Base-by-base conservation (phyloP, 1,139 yeast genomes). In the Taiozyma sp. region DNA sequence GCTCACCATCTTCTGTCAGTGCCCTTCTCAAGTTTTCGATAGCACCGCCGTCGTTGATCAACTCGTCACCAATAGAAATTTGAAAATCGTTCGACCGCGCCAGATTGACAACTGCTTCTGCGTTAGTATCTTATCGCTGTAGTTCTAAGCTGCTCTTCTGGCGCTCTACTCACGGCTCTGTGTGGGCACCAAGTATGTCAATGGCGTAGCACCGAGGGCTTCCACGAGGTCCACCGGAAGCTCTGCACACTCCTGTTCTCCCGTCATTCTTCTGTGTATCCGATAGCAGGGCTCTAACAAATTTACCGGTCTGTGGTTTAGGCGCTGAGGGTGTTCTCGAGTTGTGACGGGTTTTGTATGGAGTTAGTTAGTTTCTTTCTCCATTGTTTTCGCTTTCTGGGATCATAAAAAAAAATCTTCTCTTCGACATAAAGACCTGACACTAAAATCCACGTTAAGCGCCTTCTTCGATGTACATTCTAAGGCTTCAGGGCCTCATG, bases 181-280 rank as follows among this genome's bases (percentile, higher is more conserved):
- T 2, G 63, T 64, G 3, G 76, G 76, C 3, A 70, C 57, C 10
- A 71, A 53, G 43, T 62, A 69, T 26, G 64, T 61, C 47, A 71
- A 48, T 0, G 75, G 74, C 29, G 68, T 68, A 22, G 60, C 62
- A 10, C 65, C 62, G 22, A 68, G 55, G 21, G 68, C 70, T 47
- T 60, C 63, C 16, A 45, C 53, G 46, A 61, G 46, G 28, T 47
- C 50, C n/a, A 42, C 45, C 2, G 65, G 65, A 16, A 62, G 54
- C 24, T 37, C 24, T 5, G 8, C 9, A 22, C 24, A 6, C 14
- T 37, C 14, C 41, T 19, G 41, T 5, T 6, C 24, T 19, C 24
- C 41, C 5, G 41, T 10, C 41, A 21, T 37, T 37, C 24, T 21
- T 19, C 41, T 37, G 24, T 19, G 6, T 19, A 9, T 21, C 7